These are phyloP conservation scores for Amanita molliuscula DNA, from an alignment of 768 basidiomycete species.

Conservation along the genomic window DNA sequence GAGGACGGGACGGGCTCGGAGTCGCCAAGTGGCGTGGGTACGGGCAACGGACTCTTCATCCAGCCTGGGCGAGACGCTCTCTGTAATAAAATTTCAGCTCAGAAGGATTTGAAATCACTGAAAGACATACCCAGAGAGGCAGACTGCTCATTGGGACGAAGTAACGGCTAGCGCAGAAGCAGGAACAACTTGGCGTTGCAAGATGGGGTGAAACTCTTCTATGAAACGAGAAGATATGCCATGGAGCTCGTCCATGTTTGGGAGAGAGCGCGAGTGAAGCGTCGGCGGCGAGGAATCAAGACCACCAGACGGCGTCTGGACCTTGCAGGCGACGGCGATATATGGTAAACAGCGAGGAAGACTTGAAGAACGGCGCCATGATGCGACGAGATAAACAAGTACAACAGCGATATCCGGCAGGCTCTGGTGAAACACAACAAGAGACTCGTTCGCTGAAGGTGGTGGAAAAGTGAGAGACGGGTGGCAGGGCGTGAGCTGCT, in stretches of 20 bases:
- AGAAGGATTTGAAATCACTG: neutral
- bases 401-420: neutral
- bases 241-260: neutral
- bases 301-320: neutral
- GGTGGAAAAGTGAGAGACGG: neutral
- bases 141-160: neutral
- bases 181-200: neutral
- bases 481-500: neutral
- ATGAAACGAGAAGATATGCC: neutral
- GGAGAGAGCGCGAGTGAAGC: neutral
- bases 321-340: neutral
- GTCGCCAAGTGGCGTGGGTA: neutral
- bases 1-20: neutral
- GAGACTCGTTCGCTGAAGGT: neutral
- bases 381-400: neutral
- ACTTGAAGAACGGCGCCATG: slow-evolving; percentile 5
- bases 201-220: neutral
- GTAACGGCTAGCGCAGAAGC: neutral
- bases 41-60: neutral
- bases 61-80: neutral
- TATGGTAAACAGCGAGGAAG: neutral
- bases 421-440: neutral
- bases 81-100: neutral
- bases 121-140: neutral
- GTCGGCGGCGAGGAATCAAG: neutral